These are phyloP conservation scores for Alternaria arborescens DNA, from an alignment of 2,329 filamentous ascomycete genomes.

Conservation along the genomic window DNA sequence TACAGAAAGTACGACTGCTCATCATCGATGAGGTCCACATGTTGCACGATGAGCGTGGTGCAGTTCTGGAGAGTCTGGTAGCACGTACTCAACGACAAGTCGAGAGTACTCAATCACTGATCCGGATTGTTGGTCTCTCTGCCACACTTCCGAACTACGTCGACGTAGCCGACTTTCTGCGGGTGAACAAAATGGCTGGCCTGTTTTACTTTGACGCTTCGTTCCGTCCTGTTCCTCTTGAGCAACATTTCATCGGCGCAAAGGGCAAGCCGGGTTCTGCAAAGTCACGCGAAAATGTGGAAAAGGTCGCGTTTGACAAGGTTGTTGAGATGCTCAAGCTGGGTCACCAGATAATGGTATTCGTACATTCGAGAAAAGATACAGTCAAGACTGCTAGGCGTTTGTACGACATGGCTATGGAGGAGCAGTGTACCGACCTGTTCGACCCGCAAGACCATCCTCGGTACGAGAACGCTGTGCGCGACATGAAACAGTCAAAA, in stretches of 20 bases:
- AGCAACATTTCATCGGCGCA: conserved; percentile 97
- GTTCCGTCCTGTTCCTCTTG: conserved; percentile 92
- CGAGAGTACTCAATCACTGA: conserved; percentile 96
- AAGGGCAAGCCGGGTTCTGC: conserved; percentile 88
- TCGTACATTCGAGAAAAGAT: conserved; percentile 96
- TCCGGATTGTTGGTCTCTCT: conserved; percentile 93
- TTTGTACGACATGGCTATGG: conserved; percentile 84
- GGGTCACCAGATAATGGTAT: conserved; percentile 99
- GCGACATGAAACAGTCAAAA: conserved; percentile 85
- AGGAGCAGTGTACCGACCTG: conserved; percentile 79
- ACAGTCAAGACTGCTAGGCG: conserved; percentile 88
- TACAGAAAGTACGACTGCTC: conserved; percentile 93
- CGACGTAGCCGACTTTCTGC: conserved; percentile 95
- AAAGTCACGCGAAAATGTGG: conserved; percentile 86
- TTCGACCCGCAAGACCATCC: conserved; percentile 84
- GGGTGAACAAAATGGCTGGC: conserved; percentile 91
- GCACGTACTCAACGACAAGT: conserved; percentile 95
- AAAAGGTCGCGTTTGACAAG: conserved; percentile 89
- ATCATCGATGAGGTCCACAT: conserved; percentile 99
- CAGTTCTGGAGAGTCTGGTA: conserved; percentile 94
- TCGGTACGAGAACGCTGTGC: conserved; percentile 78
- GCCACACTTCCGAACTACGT: conserved; percentile 96
- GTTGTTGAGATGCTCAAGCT: conserved; percentile 89
- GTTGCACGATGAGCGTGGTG: conserved; percentile 96
- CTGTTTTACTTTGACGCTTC: conserved; percentile 97